Percentiles rank a stretch among this genome's conserved stretches.
These are phyloP conservation scores for Mycosphaerella sp. DNA, from an alignment of 2,329 filamentous ascomycete species.

Conservation along the genomic window DNA sequence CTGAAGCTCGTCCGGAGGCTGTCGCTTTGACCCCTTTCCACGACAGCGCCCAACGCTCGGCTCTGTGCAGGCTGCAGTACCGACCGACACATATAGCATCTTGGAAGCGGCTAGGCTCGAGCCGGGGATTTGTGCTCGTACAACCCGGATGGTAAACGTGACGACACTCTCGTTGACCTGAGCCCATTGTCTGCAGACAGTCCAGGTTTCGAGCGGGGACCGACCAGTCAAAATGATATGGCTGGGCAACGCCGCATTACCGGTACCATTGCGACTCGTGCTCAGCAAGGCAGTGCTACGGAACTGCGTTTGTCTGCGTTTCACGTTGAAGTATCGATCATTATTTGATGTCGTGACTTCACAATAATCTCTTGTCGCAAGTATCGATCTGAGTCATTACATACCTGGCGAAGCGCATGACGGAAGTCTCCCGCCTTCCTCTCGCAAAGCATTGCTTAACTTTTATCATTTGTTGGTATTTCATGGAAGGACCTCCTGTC, in stretches of 20 bases:
- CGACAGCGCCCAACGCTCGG: background rate
- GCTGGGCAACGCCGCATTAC: constrained; percentile 1
- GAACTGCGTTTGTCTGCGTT: constrained; percentile 2
- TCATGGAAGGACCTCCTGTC: constrained; percentile 3
- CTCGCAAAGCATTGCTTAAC: too few species aligned
- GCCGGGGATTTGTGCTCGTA: constrained; percentile 8
- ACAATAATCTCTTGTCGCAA: background rate
- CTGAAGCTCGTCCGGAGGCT: too few species aligned
- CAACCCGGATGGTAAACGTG: constrained; percentile 7
- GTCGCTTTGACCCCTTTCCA: background rate
- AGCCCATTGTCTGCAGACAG: constrained; percentile 1
- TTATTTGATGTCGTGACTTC: background rate
- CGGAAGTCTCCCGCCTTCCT: too few species aligned
- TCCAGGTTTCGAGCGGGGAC: background rate
- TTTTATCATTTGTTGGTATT: background rate
- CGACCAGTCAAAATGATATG: constrained; percentile 7
- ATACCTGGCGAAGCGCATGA: too few species aligned
- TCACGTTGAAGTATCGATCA: constrained; percentile 1
- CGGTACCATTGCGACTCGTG: background rate
- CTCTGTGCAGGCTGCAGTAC: constrained; percentile 1
- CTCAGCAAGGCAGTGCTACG: constrained; percentile 5
- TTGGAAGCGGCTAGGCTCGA: constrained; percentile 6
- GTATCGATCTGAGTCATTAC: background rate
- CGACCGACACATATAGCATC: constrained; percentile 1
- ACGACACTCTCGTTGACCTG: constrained; percentile 1